phyloP scores from a whole-genome alignment of 768 basidiomycete genomes.

The Chalciporus sphaerocephalus region DNA sequence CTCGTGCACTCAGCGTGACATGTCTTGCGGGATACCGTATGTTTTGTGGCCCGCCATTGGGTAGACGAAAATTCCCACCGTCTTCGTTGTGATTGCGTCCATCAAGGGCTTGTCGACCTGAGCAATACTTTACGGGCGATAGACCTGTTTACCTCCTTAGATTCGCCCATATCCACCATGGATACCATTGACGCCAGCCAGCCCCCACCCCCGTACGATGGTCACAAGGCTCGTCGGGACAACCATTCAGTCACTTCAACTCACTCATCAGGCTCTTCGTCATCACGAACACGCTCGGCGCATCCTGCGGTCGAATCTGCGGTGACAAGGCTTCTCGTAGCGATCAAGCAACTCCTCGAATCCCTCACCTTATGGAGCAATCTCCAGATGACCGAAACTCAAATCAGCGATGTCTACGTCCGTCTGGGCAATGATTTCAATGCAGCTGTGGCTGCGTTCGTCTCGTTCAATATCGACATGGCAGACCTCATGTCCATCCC shows the following conservation, averaged over 20 bases:
- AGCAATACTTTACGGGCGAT: neutral
- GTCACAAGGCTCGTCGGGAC: conserved; percentile 50
- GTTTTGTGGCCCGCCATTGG: neutral
- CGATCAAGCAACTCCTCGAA: conserved; percentile 93
- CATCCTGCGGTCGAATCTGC: conserved; percentile 80
- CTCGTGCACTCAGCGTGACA: no score
- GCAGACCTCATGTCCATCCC: conserved; percentile 83
- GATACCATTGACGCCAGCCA: conserved; percentile 16
- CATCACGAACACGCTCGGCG: conserved; percentile 18
- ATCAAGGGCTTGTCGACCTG: neutral
- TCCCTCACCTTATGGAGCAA: conserved; percentile 82
- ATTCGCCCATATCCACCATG: conserved; percentile 14
- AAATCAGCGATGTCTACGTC: conserved; percentile 97
- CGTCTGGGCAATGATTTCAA: conserved; percentile 97
- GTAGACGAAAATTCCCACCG: conserved; percentile 17
- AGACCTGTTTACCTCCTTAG: neutral
- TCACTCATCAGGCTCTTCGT: conserved; percentile 33
- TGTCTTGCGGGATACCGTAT: neutral
- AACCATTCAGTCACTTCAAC: conserved; percentile 49
- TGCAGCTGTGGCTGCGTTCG: conserved; percentile 85
- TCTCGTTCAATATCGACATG: conserved; percentile 83
- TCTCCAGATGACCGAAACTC: conserved; percentile 61
- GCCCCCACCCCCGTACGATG: conserved; percentile 19
- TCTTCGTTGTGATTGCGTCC: neutral
- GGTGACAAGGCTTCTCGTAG: conserved; percentile 87